Conservation (phyloP, 2,329 filamentous ascomycete genomes). For the Delphinella strobiligena region DNA sequence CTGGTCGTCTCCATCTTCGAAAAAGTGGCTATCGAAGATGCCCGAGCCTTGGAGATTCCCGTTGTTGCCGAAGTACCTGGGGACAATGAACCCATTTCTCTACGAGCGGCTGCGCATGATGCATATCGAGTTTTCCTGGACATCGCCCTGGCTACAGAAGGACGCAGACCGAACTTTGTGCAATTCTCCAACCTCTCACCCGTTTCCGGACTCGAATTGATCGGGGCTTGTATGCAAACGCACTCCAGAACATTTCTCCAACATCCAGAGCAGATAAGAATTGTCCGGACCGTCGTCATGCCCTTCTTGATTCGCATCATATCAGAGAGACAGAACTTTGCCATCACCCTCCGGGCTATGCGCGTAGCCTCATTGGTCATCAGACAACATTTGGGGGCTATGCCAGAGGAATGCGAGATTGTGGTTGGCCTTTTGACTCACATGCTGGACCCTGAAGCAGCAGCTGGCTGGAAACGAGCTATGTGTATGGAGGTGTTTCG, state of each 20-base stretch:
- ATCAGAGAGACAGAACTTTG: constrained; percentile 67
- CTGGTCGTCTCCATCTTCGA: constrained; percentile 88
- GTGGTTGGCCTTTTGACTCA: constrained; percentile 72
- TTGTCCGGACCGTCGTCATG: constrained; percentile 67
- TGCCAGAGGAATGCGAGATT: constrained; percentile 71
- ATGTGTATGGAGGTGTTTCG: constrained; percentile 86
- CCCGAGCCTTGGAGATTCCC: constrained; percentile 42
- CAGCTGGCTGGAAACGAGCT: constrained; percentile 71
- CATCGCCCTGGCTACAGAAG: constrained; percentile 76
- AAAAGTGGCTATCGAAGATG: constrained; percentile 73
- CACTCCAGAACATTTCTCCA: constrained; percentile 67
- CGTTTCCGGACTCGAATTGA: constrained; percentile 78
- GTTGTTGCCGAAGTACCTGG: constrained; percentile 55
- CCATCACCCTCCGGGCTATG: constrained; percentile 68
- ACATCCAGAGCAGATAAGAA: constrained; percentile 69
- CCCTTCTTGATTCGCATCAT: constrained; percentile 69
- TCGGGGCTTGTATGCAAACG: constrained; percentile 80
- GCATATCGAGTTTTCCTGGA: constrained; percentile 83
- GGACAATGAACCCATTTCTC: constrained; percentile 50
- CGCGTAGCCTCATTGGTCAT: constrained; percentile 75
- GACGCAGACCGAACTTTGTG: constrained; percentile 70
- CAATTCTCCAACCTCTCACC: constrained; percentile 66
- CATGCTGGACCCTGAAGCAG: constrained; percentile 71
- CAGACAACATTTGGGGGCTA: constrained; percentile 60
- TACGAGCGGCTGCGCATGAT: constrained; percentile 70